Percentiles rank a stretch among this genome's conserved stretches.
These are phyloP conservation scores for Salvia miltiorrhiza DNA, from an alignment of 257 asterid genomes.

Conservation along the genomic window DNA sequence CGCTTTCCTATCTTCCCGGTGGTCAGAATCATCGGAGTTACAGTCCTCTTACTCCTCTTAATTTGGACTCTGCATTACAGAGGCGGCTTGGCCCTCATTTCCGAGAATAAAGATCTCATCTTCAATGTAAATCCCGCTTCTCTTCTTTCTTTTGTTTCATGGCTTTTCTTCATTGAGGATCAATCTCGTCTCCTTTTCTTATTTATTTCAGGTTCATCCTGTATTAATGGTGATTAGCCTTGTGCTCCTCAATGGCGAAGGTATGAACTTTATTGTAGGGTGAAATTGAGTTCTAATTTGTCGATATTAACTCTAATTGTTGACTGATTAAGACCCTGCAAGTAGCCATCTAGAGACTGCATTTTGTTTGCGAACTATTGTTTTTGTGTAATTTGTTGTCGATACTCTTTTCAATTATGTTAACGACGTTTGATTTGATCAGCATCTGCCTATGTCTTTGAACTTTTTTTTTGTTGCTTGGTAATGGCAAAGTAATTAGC, in stretches of 20 bases:
- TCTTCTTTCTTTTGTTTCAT: neutral
- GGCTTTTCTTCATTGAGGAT: neutral
- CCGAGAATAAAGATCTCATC: constrained; percentile 65
- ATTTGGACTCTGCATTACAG: constrained; percentile 71
- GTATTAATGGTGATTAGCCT: constrained; percentile 81
- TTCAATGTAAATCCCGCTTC: constrained; percentile 47
- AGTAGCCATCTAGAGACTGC: neutral
- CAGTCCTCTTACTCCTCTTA: constrained; percentile 42
- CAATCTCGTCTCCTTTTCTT: neutral
- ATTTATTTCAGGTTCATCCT: constrained; percentile 77
- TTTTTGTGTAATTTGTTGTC: neutral
- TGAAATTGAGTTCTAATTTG: neutral
- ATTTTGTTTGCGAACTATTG: neutral
- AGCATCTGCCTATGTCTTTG: neutral
- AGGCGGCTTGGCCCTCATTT: constrained; percentile 84
- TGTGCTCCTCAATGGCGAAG: constrained; percentile 90
- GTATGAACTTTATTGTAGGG: constrained; percentile 31
- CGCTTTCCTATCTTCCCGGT: constrained; percentile 61
- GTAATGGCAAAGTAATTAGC: neutral
- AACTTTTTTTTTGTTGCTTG: neutral
- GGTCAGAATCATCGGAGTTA: constrained; percentile 55
- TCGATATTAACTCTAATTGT: neutral
- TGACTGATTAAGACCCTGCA: too few species aligned
- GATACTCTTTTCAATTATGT: neutral
- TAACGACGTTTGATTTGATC: neutral